Conservation (phyloP, 2,329 filamentous ascomycete species). For the Aureobasidium melanogenum region DNA sequence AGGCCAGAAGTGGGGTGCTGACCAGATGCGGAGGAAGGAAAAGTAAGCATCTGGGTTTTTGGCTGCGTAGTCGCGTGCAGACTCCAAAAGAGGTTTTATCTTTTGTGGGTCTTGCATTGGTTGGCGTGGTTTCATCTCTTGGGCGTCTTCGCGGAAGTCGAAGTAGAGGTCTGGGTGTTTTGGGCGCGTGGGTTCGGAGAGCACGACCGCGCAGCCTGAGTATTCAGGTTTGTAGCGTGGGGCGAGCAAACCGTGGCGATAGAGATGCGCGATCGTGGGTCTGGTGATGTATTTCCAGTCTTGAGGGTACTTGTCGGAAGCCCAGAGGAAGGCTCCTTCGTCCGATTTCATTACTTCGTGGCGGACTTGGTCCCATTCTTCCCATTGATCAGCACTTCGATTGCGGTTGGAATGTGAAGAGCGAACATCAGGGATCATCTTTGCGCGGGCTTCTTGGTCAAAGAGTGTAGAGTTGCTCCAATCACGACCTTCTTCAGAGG, state of each 20-base stretch:
- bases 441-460: slow-evolving; percentile 33
- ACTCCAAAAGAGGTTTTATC: slow-evolving; percentile 25
- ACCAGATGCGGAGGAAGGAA: slow-evolving; percentile 39
- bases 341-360: slow-evolving; percentile 9
- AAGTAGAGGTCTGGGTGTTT: slow-evolving; percentile 35
- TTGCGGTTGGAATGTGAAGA: slow-evolving; percentile 30
- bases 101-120: slow-evolving; percentile 27
- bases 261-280: slow-evolving; percentile 37
- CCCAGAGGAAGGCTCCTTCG: not conserved
- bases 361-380: slow-evolving; percentile 26
- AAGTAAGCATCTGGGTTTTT: slow-evolving; percentile 28
- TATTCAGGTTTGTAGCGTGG: slow-evolving; percentile 22
- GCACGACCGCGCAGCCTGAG: slow-evolving; percentile 31
- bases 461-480: slow-evolving; percentile 31
- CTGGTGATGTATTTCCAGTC: slow-evolving; percentile 23
- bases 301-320: slow-evolving; percentile 17
- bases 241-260: slow-evolving; percentile 37
- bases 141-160: slow-evolving; percentile 27
- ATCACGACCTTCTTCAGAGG: slow-evolving; percentile 24
- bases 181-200: slow-evolving; percentile 28
- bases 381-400: slow-evolving; percentile 25
- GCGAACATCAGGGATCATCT: slow-evolving; percentile 29
- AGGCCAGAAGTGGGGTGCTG: slow-evolving; percentile 42
- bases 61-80: slow-evolving; percentile 24
- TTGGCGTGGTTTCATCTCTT: slow-evolving; percentile 19